These are phyloP conservation scores for Wickerhamiella hasegawae DNA, from an alignment of 805 yeast genomes.

Conservation along the genomic window DNA sequence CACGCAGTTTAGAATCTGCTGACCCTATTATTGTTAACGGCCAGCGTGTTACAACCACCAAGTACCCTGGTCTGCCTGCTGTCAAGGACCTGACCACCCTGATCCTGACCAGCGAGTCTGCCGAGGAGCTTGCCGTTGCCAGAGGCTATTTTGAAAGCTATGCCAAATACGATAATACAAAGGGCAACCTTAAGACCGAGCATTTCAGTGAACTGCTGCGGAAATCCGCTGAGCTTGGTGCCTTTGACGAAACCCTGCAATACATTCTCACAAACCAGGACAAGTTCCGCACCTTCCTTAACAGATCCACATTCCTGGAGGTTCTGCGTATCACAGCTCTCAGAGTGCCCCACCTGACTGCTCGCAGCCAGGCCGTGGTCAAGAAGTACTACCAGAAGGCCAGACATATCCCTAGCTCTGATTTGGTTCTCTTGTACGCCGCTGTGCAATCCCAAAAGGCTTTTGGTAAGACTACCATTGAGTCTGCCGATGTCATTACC, in stretches of 20 bases:
- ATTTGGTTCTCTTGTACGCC: conserved; percentile 8
- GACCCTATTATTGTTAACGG: conserved; percentile 12
- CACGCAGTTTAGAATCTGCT: conserved; percentile 9
- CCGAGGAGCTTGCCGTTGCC: conserved; percentile 12
- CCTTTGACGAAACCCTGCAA: conserved; percentile 5
- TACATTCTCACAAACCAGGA: conserved; percentile 2
- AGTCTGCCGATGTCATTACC: neutral
- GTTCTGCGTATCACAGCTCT: conserved; percentile 13
- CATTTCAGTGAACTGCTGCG: conserved; percentile 14
- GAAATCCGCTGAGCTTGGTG: conserved; percentile 15
- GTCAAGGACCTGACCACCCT: conserved; percentile 11
- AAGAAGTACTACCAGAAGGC: conserved; percentile 4
- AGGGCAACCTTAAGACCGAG: conserved; percentile 9
- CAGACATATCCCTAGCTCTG: neutral
- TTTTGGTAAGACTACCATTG: conserved; percentile 5
- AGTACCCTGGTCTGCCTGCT: conserved; percentile 16
- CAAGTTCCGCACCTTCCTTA: conserved; percentile 2
- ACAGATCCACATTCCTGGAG: conserved; percentile 8
- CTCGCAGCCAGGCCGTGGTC: conserved; percentile 7
- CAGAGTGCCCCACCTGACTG: conserved; percentile 8
- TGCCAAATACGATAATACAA: conserved; percentile 6
- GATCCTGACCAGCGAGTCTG: conserved; percentile 7
- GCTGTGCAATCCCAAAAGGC: conserved; percentile 7
- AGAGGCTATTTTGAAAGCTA: conserved; percentile 10
- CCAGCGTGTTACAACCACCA: conserved; percentile 10